Base-by-base conservation (phyloP, 441 rosid genomes). In the Geranium incanum region DNA sequence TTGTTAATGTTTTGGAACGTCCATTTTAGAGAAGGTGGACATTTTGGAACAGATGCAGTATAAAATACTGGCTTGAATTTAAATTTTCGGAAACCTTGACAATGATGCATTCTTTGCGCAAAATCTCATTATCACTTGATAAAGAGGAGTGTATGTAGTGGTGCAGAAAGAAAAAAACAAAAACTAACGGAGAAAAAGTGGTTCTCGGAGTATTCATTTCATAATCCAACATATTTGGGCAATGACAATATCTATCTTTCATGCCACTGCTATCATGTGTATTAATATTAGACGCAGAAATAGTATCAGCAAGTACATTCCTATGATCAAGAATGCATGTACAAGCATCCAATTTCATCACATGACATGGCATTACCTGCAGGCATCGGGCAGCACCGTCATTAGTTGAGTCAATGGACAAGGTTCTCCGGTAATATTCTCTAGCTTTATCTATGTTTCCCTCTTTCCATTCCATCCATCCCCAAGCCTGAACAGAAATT, bases 381-480 rank as follows among this genome's bases (percentile, higher is more conserved):
- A 94, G 84, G 78, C 97, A 88, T 73, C 89, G 88, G 77, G 97
- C 83, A 66, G 97, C 97, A 78, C 93, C 90, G 82, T 94, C 96
- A 0, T 78, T 88, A 23, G 78, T 82, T 28, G 97, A 75, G 75
- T 87, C 78, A 72, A 94, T 83, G 71, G 97, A 79, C 64, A 94
- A 82, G 72, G 90, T 93, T 81, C 68, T 86, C 79, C 87, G 90
- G 83, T 94, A 94, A 59, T 86, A 83, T 75, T 86, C 85, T 82
- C 96, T 86, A 19, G 98, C 98, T 1, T 88, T 80, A 23, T 86
- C 43, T 78, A 85, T 73, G 79, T 90, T 91, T 77, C 97, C 98
- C 87, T 94, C 97, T 75, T 91, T 91, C 98, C 98, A 91, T 74
- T 94, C 98, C 98, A 91, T 86, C 98, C 96, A 94, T 70, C 97